Evolutionary conservation across 441 rosid genomes (phyloP), one percentile per base, ranked within the genome.

Genomic region (Jatropha podagrica): DNA sequence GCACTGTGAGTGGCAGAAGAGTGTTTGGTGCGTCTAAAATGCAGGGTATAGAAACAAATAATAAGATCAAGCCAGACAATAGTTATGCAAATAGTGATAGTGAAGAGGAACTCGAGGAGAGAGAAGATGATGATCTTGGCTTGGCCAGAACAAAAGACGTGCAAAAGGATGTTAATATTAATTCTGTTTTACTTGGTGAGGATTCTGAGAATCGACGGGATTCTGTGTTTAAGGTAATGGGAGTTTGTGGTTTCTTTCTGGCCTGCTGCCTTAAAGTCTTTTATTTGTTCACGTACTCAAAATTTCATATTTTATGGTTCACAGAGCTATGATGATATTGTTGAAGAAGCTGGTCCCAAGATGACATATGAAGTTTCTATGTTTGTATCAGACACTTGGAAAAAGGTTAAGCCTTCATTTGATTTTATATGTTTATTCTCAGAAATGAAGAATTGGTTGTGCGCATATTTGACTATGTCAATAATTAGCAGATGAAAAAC

Each of bases 281-380:
- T 61, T 62, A 54, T 73, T 66, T 69, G 52, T 63, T 73, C 68
- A 12, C 48, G 42, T 14, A 68, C 63, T 48, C 61, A 23, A 69
- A 48, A 62, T 52, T 17, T 79, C 23, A n/a, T 80, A 4, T 69
- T 65, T 26, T 64, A 37, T 74, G 77, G 26, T 73, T 71, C 77
- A n/a, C 88, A 91, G 97, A 87, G 76, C 77, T 80, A 80, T 48
- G 90, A 84, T 44, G 90, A 84, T 75, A 78, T 72, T 79, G 81
- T 73, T 74, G 81, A 68, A 71, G 88, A 84, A 55, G 75, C 85
- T 60, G 90, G 87, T 77, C 85, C 87, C 17, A 92, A 90, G 87
- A 90, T 92, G 75, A 84, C 99, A 52, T 88, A 83, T 80, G 97
- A 93, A 69, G 97, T 91, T 78, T 83, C 97, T 44, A 81, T 95